A percentile compares a stretch with the other conserved stretches of the same genome.
These are phyloP conservation scores for Rubia balearica DNA, from an alignment of 305 asterid species.

Conservation along the genomic window DNA sequence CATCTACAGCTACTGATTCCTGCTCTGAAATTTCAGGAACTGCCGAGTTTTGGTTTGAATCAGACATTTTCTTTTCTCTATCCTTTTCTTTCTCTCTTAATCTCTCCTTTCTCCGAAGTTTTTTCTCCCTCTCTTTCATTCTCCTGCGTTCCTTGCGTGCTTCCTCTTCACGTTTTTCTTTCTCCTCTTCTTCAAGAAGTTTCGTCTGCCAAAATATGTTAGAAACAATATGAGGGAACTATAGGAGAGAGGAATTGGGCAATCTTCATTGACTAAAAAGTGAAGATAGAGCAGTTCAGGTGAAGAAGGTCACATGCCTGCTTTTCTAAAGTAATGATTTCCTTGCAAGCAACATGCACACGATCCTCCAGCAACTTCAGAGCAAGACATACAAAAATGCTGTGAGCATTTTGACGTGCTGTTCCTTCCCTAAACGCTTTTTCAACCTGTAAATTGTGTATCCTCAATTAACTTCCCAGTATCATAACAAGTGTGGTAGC, in stretches of 20 bases:
- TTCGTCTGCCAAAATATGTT: slow-evolving; percentile 50
- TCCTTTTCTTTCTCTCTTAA: slow-evolving; percentile 68
- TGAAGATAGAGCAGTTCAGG: background rate
- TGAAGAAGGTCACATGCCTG: slow-evolving; percentile 45
- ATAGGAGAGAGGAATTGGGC: slow-evolving; percentile 16
- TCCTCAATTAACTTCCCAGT: slow-evolving; percentile 4
- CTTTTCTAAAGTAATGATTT: slow-evolving; percentile 82
- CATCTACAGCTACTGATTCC: slow-evolving; percentile 34
- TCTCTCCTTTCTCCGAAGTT: slow-evolving; percentile 90
- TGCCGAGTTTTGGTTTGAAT: slow-evolving; percentile 33
- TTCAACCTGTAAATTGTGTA: slow-evolving; percentile 59
- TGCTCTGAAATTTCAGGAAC: slow-evolving; percentile 33
- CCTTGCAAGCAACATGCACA: slow-evolving; percentile 92
- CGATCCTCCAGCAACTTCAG: slow-evolving; percentile 86
- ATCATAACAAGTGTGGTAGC: background rate
- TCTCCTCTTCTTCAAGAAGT: slow-evolving; percentile 99
- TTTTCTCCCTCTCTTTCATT: slow-evolving; percentile 88
- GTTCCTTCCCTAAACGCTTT: slow-evolving; percentile 99
- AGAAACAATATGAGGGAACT: slow-evolving; percentile 24
- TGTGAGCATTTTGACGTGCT: slow-evolving; percentile 97
- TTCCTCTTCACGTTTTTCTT: slow-evolving; percentile 65
- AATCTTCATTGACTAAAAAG: background rate
- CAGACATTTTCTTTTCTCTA: slow-evolving; percentile 49
- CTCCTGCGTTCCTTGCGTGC: slow-evolving; percentile 84
- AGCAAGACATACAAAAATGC: slow-evolving; percentile 92